phyloP scores from a whole-genome alignment of 805 yeast genomes.

The Lipomyces kockii region DNA sequence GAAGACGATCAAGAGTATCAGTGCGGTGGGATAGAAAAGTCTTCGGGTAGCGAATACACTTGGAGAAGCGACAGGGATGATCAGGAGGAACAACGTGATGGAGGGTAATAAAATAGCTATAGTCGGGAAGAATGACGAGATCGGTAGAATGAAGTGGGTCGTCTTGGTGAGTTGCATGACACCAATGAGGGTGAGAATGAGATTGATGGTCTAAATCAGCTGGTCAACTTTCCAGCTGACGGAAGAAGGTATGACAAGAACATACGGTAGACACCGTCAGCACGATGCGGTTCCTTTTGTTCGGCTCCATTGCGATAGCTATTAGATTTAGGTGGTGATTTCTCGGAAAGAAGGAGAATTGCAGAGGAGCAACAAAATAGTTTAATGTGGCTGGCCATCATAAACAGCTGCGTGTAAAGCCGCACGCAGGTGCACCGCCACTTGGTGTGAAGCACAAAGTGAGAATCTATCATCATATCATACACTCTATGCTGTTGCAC shows the following conservation, averaged over 20 bases:
- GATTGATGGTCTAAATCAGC: slow-evolving; percentile 15
- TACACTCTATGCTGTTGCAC: no score
- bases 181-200: slow-evolving; percentile 31
- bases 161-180: slow-evolving; percentile 34
- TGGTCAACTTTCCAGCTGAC: neutral
- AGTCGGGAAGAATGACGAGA: slow-evolving; percentile 23
- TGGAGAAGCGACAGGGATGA: slow-evolving; percentile 25
- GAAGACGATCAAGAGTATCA: slow-evolving; percentile 17
- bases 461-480: no score
- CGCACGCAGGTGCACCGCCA: no score
- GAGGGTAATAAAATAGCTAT: slow-evolving; percentile 28
- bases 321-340: no score
- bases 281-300: neutral
- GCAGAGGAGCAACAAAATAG: no score
- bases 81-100: slow-evolving; percentile 15
- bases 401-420: no score
- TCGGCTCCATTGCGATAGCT: slow-evolving; percentile 4
- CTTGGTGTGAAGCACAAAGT: no score
- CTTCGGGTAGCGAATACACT: slow-evolving; percentile 21
- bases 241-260: neutral
- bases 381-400: no score
- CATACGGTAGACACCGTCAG: slow-evolving; percentile 7
- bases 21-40: slow-evolving; percentile 21
- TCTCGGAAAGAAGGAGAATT: neutral
- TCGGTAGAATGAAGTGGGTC: slow-evolving; percentile 29